These are phyloP conservation scores for Lunasporangiospora selenospora DNA, from an alignment of 192 early-diverging fungal genomes.

Conservation along the genomic window DNA sequence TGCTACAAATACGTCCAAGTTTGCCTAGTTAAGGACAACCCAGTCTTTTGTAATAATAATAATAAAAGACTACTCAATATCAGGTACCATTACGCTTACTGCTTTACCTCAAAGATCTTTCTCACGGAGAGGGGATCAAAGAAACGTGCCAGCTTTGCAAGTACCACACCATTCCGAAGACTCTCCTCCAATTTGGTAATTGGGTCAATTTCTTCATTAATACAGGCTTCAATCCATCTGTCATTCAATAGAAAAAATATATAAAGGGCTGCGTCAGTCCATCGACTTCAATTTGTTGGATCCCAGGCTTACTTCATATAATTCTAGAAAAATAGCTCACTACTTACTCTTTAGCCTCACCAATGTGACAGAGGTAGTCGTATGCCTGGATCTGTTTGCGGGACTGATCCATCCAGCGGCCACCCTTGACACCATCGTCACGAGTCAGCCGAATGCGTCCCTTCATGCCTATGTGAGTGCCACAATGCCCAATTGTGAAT, in stretches of 20 bases:
- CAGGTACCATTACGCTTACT: too few relatives aligned
- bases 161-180: conserved; percentile 89
- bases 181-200: conserved; percentile 88
- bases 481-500: too few relatives aligned
- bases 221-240: conserved; percentile 96
- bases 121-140: conserved; percentile 86
- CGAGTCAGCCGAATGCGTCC: conserved; percentile 57
- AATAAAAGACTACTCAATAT: not conserved
- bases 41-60: too few relatives aligned
- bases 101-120: conserved; percentile 78
- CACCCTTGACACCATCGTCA: conserved; percentile 35
- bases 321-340: too few relatives aligned
- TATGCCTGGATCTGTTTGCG: conserved; percentile 93
- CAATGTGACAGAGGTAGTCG: conserved; percentile 98
- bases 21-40: not conserved
- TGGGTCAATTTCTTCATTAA: conserved; percentile 79
- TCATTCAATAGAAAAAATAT: not conserved
- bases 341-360: conserved; percentile 96
- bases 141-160: conserved; percentile 87
- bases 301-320: too few relatives aligned
- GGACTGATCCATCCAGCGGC: conserved; percentile 89
- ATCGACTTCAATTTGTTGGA: too few relatives aligned
- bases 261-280: too few relatives aligned
- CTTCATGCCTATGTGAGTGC: conserved; percentile 53
- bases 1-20: conserved; percentile 52